Evolutionary conservation across 83 land plant genomes (phyloP), one percentile per base, ranked within the genome.

Genomic region (Thuja plicata): DNA sequence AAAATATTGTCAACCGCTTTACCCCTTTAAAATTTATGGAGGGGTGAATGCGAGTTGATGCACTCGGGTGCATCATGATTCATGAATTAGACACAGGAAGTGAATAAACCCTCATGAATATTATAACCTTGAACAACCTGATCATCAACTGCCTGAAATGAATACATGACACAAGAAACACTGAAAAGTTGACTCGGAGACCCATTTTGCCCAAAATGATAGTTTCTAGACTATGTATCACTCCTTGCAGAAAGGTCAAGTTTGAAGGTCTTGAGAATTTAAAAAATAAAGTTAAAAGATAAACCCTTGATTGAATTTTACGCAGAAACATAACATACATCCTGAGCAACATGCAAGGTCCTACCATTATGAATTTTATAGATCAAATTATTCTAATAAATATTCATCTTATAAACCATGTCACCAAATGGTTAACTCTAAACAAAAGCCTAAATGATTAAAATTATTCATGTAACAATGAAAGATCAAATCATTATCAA

Each of bases 141-240:
- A 9, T 87, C 84, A 89, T 83, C 86, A 74, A 89, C 77, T 71
- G 83, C 54, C 84, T 87, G 90, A 21, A 90, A 11, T 32, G 87
- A 86, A 91, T 88, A 88, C 40, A 89, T 83, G 15, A 88, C 17
- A 87, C 41, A 54, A 24, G 88, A 74, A 8, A 87, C 81, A 41
- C 88, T 84, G 16, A 87, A 35, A 60, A 32, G 79, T 38, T 79
- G 27, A 13, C n/a, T 70, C 81, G 89, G 5, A 13, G 89, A 66
- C 66, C 77, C 54, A 85, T 88, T 88, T 40, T 87, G 57, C 37
- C 84, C 85, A 81, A 87, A 86, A 55, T 91, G 90, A 73, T 60
- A 86, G 11, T 54, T 52, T 57, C 71, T 71, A 54, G 70, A 52
- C 40, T 86, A 70, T 55, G 60, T 37, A 15, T 24, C 40, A 57